phyloP scores from a whole-genome alignment of 148 eudicot species.

The Pouteria glomerata region DNA sequence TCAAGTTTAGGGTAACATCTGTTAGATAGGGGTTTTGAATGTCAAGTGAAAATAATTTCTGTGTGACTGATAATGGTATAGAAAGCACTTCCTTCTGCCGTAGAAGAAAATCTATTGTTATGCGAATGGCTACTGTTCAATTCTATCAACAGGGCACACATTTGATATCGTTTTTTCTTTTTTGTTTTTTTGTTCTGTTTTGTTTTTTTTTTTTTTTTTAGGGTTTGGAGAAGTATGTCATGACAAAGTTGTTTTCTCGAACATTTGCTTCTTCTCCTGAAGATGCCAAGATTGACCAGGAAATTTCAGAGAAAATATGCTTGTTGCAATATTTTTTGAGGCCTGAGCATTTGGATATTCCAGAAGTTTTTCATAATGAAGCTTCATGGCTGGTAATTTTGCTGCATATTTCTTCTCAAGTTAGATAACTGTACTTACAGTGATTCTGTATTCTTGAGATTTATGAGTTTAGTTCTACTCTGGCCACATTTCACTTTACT shows the following conservation, averaged over 20 bases:
- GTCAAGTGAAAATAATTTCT: background rate
- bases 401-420: background rate
- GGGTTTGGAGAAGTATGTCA: slow-evolving; percentile 32
- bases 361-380: slow-evolving; percentile 21
- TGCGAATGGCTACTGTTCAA: background rate
- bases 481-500: background rate
- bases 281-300: slow-evolving; percentile 22
- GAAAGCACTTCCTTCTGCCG: background rate
- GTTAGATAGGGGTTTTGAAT: background rate
- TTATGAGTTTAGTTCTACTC: background rate
- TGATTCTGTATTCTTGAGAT: background rate
- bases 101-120: background rate
- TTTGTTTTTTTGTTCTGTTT: no score
- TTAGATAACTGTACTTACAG: background rate
- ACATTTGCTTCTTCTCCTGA: slow-evolving; percentile 27
- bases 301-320: slow-evolving; percentile 24
- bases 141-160: background rate
- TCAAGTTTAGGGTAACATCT: background rate
- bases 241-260: slow-evolving; percentile 29
- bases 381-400: slow-evolving; percentile 27
- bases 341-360: slow-evolving; percentile 35
- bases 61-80: background rate
- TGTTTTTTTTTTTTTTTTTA: background rate
- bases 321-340: slow-evolving; percentile 24
- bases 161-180: background rate